A percentile compares a stretch with the other conserved stretches of the same genome.
phyloP scores from a whole-genome alignment of 345 rosid genomes.

The Ricinus communis region DNA sequence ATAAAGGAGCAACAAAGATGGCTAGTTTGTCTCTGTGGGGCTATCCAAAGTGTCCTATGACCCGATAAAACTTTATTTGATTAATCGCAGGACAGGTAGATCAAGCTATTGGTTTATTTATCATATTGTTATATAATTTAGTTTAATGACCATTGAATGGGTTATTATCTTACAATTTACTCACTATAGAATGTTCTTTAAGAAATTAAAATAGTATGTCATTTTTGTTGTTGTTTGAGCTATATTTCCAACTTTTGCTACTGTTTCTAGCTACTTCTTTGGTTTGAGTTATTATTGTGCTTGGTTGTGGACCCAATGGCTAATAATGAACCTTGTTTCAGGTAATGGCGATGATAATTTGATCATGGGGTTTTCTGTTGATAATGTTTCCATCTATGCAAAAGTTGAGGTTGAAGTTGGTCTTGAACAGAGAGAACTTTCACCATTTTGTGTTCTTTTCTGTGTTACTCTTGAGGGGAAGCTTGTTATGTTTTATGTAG shows the following conservation, averaged over 20 bases:
- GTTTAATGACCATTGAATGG: not conserved
- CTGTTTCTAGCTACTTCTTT: not conserved
- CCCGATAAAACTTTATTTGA: not conserved
- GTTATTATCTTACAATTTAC: not conserved
- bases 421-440: conserved; percentile 64
- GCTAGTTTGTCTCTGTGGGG: not conserved
- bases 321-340: conserved; percentile 29
- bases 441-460: conserved; percentile 65
- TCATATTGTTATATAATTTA: not conserved
- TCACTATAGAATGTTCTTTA: not conserved
- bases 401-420: conserved; percentile 65
- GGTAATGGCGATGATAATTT: conserved; percentile 79
- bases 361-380: conserved; percentile 83
- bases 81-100: not conserved
- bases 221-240: not conserved
- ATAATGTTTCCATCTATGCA: conserved; percentile 56
- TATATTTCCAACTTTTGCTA: not conserved
- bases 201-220: not conserved
- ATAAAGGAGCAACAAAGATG: not conserved
- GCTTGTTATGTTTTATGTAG: conserved; percentile 72
- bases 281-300: conserved; percentile 5
- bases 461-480: conserved; percentile 93
- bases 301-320: conserved; percentile 1
- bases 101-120: not conserved
- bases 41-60: not conserved